Evolutionary conservation across 371 early-diverging fungal genomes (phyloP), one percentile per base, ranked within the genome.

Genomic region (Dipsacomyces acuminosporus): DNA sequence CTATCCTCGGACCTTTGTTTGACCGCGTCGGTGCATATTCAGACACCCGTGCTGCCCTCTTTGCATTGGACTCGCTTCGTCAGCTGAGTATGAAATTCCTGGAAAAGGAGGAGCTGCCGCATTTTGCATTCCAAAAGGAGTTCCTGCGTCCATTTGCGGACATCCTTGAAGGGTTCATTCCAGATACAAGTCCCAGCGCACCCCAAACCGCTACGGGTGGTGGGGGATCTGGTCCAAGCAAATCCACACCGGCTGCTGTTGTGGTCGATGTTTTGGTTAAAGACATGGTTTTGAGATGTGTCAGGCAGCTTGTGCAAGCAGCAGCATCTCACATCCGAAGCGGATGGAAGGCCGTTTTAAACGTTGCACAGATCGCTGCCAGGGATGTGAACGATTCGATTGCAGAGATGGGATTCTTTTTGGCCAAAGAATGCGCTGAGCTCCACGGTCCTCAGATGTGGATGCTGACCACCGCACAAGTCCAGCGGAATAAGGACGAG

Each of bases 111-210:
- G 96, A 96, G 74, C 65, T 96, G 45, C 84, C 90, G 14, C 88
- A 92, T 65, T 96, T 94, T 82, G 90, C 93, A 65, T 94, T 94
- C 77, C 94, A 96, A 75, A 91, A 92, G 61, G 93, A 93, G 70
- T 93, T 96, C 55, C 63, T 96, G 60, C 82, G 86, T 64, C 96
- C 96, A 21, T 96, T 94, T 76, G 89, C 86, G 17, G 80, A 87
- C 54, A 84, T 94, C 9, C 58, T 96, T 24, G 86, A 83, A 21
- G 84, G 67, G 1, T 45, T 86, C 55, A 87, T 87, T 47, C 75
- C 80, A 0, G 85, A 50, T 9, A 13, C 49, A 17, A n/a, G n/a
- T n/a, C n/a, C n/a, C n/a, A n/a, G n/a, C n/a, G 26, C 22, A 14
- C 46, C 44, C 20, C 21, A 23, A 6, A 26, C 17, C 18, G 20